These are phyloP conservation scores for Podospora didyma DNA, from an alignment of 495 filamentous ascomycete species.

Conservation along the genomic window DNA sequence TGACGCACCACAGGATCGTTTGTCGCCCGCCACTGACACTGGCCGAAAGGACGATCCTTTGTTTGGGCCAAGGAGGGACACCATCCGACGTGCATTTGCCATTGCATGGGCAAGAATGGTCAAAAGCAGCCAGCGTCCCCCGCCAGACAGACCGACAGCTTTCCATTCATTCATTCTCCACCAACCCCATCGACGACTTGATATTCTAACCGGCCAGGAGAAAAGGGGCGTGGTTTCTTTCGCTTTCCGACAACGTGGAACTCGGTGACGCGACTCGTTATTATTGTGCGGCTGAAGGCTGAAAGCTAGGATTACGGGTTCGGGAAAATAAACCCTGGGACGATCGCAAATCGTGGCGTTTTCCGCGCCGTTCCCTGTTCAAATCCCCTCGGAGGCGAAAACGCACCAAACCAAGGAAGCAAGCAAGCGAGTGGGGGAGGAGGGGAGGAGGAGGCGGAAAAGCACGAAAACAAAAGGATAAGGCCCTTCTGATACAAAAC, in stretches of 20 bases:
- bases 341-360: not conserved
- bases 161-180: not conserved
- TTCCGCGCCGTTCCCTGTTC: no score
- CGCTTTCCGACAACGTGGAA: not conserved
- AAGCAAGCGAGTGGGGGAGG: no score
- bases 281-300: not conserved
- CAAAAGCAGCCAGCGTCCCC: not conserved
- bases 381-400: not conserved
- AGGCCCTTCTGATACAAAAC: no score
- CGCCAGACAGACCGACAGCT: not conserved
- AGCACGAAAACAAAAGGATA: no score
- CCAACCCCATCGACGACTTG: not conserved
- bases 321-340: not conserved
- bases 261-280: not conserved
- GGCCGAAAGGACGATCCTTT: not conserved
- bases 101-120: not conserved
- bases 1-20: not conserved
- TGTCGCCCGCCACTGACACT: not conserved
- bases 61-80: not conserved
- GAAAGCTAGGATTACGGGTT: not conserved
- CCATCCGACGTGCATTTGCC: not conserved
- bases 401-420: not conserved
- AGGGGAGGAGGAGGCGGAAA: no score
- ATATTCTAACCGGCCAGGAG: no score
- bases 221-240: not conserved